phyloP scores from a whole-genome alignment of 805 yeast genomes.

The Yarrowia keelungensis region DNA sequence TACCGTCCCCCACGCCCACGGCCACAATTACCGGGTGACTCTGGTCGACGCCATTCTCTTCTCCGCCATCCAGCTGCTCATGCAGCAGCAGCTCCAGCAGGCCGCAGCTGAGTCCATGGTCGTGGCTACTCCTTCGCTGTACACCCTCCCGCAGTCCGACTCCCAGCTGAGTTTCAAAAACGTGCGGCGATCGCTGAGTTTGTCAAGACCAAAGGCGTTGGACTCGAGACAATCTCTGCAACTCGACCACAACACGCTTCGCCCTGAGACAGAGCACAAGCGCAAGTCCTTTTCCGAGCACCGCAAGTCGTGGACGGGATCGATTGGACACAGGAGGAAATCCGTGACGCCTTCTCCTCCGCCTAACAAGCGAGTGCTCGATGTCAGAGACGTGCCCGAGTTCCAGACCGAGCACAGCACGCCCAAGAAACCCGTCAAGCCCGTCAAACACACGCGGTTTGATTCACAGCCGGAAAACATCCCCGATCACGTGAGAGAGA shows the following conservation, averaged over 20 bases:
- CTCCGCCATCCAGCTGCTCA: conserved; percentile 31
- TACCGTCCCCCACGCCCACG: background rate
- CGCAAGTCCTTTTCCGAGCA: conserved; percentile 14
- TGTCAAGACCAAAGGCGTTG: background rate
- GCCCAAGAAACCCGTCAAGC: conserved; percentile 4
- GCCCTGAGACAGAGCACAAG: background rate
- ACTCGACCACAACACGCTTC: conserved; percentile 2
- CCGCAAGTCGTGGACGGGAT: conserved; percentile 20
- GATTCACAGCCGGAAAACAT: conserved; percentile 19
- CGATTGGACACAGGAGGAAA: background rate
- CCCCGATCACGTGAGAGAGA: background rate
- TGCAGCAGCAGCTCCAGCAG: conserved; percentile 36
- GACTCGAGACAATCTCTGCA: conserved; percentile 12
- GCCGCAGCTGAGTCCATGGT: conserved; percentile 43
- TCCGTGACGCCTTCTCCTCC: conserved; percentile 18
- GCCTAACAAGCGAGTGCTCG: background rate
- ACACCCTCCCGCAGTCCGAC: conserved; percentile 21
- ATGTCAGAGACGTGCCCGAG: background rate
- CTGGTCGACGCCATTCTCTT: conserved; percentile 37
- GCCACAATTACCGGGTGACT: conserved; percentile 28
- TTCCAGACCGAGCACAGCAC: background rate
- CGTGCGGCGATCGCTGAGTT: conserved; percentile 13
- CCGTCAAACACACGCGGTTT: conserved; percentile 27
- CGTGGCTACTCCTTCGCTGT: conserved; percentile 42
- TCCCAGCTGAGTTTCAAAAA: conserved; percentile 22